Evolutionary conservation across 2,329 filamentous ascomycete genomes (phyloP).

Genomic region (Aureobasidium sp.): DNA sequence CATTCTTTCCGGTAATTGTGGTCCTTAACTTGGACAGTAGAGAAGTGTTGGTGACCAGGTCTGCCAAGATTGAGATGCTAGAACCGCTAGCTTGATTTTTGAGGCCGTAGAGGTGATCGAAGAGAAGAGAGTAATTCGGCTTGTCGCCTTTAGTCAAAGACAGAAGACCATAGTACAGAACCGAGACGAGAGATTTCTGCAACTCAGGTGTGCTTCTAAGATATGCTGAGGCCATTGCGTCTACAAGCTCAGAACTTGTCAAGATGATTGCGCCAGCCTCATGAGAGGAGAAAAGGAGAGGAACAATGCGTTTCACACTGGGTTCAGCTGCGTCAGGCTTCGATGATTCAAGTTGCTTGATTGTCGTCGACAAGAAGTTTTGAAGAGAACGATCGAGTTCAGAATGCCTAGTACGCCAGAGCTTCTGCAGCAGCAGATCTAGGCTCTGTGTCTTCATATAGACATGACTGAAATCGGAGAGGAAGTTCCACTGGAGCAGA

Average conservation of each 20-base stretch:
- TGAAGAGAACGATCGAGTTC: constrained; percentile 51
- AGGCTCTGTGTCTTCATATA: constrained; percentile 59
- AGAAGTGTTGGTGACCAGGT: constrained; percentile 74
- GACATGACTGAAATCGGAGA: constrained; percentile 60
- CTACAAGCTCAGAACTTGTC: constrained; percentile 80
- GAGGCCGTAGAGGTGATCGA: constrained; percentile 77
- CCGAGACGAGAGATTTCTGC: constrained; percentile 62
- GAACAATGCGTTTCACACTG: constrained; percentile 53
- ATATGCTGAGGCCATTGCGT: constrained; percentile 63
- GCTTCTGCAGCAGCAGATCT: constrained; percentile 39
- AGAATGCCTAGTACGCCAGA: constrained; percentile 49
- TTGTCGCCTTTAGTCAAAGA: constrained; percentile 61
- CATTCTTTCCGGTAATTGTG: constrained; percentile 45
- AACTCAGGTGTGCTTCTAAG: constrained; percentile 55
- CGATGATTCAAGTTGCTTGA: constrained; percentile 56
- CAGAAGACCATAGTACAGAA: constrained; percentile 66
- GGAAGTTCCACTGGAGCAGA: constrained; percentile 58
- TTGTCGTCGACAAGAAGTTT: constrained; percentile 55
- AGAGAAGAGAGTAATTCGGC: constrained; percentile 66
- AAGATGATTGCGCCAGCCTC: constrained; percentile 58
- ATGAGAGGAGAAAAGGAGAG: constrained; percentile 56
- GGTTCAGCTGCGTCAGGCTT: constrained; percentile 50
- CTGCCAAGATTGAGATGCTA: constrained; percentile 62
- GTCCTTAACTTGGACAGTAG: constrained; percentile 58
- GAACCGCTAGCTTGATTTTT: constrained; percentile 64